These are phyloP conservation scores for Ogataea philodendri DNA, from an alignment of 805 yeast species.

Conservation along the genomic window DNA sequence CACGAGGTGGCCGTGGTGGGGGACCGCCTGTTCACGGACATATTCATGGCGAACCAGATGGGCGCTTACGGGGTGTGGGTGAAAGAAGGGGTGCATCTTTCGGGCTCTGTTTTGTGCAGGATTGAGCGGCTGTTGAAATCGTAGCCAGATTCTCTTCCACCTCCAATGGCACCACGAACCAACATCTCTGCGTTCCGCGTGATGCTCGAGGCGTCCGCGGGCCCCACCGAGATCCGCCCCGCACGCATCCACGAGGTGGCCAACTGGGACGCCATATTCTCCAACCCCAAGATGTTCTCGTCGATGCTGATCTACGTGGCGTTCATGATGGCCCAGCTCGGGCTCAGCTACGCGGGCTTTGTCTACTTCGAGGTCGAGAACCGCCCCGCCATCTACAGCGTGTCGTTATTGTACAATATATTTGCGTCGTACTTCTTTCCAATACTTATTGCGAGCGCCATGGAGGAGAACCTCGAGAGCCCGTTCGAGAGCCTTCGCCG, in stretches of 20 bases:
- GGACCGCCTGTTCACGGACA: constrained; percentile 87
- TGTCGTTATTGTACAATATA: constrained; percentile 27
- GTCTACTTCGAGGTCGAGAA: constrained; percentile 28
- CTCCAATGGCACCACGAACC: constrained; percentile 7
- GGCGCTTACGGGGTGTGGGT: constrained; percentile 86
- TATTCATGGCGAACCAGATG: constrained; percentile 92
- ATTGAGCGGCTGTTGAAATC: constrained; percentile 43
- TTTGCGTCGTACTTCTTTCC: constrained; percentile 30
- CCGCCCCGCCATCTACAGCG: constrained; percentile 23
- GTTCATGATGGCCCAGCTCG: constrained; percentile 28
- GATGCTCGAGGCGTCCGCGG: constrained; percentile 12
- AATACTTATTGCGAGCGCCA: constrained; percentile 21
- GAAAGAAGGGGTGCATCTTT: constrained; percentile 64
- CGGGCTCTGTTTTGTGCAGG: constrained; percentile 49
- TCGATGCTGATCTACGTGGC: constrained; percentile 22
- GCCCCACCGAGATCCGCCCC: constrained; percentile 8
- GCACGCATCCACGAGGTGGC: constrained; percentile 20
- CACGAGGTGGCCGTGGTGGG: constrained; percentile 82
- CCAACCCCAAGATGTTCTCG: constrained; percentile 20
- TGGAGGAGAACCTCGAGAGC: constrained; percentile 25
- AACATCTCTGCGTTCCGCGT: constrained; percentile 11
- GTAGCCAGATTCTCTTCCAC: neutral
- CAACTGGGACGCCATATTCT: constrained; percentile 30
- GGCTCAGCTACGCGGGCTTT: constrained; percentile 29
- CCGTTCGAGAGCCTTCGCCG: constrained; percentile 27